Conservation (phyloP, 441 rosid species). For the Cnidoscolus chayamansa region DNA sequence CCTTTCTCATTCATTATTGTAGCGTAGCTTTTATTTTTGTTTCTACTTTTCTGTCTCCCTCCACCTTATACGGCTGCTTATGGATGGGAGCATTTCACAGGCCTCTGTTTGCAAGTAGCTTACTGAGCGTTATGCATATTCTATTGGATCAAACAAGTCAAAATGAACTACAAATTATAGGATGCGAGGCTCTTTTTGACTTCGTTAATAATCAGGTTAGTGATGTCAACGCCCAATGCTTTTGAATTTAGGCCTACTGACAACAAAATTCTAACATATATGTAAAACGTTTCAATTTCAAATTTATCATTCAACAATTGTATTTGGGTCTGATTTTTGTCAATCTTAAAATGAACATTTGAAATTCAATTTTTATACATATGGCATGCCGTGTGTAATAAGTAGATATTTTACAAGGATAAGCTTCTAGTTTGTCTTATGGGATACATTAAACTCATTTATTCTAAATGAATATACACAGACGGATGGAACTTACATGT, state of each 20-base stretch:
- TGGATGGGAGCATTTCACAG: slow-evolving; percentile 38
- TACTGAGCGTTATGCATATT: slow-evolving; percentile 62
- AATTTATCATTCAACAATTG: too few relatives aligned
- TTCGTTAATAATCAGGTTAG: slow-evolving; percentile 86
- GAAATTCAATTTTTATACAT: too few relatives aligned
- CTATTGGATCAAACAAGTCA: slow-evolving; percentile 74
- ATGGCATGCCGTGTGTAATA: too few relatives aligned
- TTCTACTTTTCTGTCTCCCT: neutral
- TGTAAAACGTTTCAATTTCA: too few relatives aligned
- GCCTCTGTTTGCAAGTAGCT: slow-evolving; percentile 82
- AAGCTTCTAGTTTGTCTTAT: slow-evolving; percentile 13
- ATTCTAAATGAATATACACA: slow-evolving; percentile 34
- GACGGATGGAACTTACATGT: slow-evolving; percentile 77
- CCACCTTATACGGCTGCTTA: neutral
- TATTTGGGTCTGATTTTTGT: too few relatives aligned
- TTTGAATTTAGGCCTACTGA: too few relatives aligned
- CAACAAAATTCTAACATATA: too few relatives aligned
- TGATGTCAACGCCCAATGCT: neutral
- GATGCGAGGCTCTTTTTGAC: slow-evolving; percentile 78
- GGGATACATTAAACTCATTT: slow-evolving; percentile 21
- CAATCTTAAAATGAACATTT: too few relatives aligned
- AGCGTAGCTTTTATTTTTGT: neutral
- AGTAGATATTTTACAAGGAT: neutral
- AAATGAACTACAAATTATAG: slow-evolving; percentile 68
- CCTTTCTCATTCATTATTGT: neutral